phyloP scores from a whole-genome alignment of 1,284 basidiomycete genomes.

The Trametes hirsuta region DNA sequence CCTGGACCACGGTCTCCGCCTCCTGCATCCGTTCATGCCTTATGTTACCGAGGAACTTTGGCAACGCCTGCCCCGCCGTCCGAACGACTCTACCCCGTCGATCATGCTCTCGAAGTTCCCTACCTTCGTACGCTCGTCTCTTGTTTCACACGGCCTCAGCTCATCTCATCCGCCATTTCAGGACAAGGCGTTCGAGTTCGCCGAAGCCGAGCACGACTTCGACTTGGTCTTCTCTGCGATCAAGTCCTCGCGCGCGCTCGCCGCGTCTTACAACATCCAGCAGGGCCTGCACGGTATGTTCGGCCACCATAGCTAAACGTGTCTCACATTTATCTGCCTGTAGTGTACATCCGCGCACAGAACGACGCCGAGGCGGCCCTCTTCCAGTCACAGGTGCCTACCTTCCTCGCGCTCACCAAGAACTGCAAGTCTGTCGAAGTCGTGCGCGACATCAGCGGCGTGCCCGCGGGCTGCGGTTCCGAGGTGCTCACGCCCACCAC shows the following conservation, averaged over 20 bases:
- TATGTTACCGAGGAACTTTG: constrained; percentile 99
- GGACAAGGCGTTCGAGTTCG: constrained; percentile 69
- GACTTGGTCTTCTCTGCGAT: constrained; percentile 86
- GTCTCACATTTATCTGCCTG: neutral
- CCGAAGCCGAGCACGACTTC: constrained; percentile 82
- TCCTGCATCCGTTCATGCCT: constrained; percentile 99
- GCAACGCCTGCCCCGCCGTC: constrained; percentile 91
- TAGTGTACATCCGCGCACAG: constrained; percentile 83
- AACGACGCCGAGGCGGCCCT: constrained; percentile 64
- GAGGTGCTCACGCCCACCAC: constrained; percentile 78
- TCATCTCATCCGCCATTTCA: constrained; percentile 30
- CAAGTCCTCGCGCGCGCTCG: constrained; percentile 82
- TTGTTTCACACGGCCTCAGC: neutral
- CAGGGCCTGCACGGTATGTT: constrained; percentile 81
- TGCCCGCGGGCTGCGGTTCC: constrained; percentile 90
- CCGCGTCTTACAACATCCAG: constrained; percentile 91
- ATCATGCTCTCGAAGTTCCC: constrained; percentile 93
- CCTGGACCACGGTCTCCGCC: constrained; percentile 86
- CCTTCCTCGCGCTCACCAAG: constrained; percentile 87
- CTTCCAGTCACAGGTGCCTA: constrained; percentile 73
- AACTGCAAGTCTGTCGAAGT: constrained; percentile 74
- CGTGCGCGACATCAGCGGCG: constrained; percentile 52
- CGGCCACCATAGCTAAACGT: neutral
- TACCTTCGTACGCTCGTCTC: constrained; percentile 57
- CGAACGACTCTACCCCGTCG: constrained; percentile 80